Evolutionary conservation across 129 eudicot genomes (phyloP).

Genomic region (Smallanthus sonchifolius): DNA sequence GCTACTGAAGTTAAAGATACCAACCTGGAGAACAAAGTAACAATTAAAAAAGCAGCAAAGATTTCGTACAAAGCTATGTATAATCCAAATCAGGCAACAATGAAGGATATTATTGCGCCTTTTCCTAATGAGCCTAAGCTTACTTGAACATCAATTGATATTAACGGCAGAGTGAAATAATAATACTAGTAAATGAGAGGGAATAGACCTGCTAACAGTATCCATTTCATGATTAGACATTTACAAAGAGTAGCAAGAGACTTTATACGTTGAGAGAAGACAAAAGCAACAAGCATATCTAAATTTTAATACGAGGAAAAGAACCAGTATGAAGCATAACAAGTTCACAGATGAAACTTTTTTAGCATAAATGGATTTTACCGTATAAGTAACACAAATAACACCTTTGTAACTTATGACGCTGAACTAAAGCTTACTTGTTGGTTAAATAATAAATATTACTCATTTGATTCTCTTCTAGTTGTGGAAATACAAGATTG

Average conservation of each 20-base stretch:
- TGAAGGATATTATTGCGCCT: constrained; percentile 45
- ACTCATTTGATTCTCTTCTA: background rate
- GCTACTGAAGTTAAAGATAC: constrained; percentile 33
- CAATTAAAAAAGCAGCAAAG: constrained; percentile 31
- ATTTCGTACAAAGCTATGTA: constrained; percentile 24
- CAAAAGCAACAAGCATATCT: constrained; percentile 16
- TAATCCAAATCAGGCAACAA: constrained; percentile 32
- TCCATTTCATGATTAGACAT: constrained; percentile 26
- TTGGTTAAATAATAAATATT: background rate
- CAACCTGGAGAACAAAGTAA: constrained; percentile 58
- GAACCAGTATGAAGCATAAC: background rate
- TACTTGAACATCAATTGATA: constrained; percentile 36
- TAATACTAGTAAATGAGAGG: constrained; percentile 24
- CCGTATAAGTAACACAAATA: background rate
- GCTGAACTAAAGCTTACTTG: background rate
- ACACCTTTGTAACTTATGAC: background rate
- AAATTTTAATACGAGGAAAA: background rate
- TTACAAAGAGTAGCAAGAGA: constrained; percentile 17
- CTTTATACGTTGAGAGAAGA: background rate
- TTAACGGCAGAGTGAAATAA: constrained; percentile 25
- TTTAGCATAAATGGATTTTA: background rate
- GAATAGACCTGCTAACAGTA: constrained; percentile 41
- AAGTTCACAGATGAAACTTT: background rate
- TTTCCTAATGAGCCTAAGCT: constrained; percentile 53
- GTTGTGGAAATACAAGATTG: background rate